Conservation (phyloP, 768 basidiomycete genomes). For the Mycena olivaceomarginata region DNA sequence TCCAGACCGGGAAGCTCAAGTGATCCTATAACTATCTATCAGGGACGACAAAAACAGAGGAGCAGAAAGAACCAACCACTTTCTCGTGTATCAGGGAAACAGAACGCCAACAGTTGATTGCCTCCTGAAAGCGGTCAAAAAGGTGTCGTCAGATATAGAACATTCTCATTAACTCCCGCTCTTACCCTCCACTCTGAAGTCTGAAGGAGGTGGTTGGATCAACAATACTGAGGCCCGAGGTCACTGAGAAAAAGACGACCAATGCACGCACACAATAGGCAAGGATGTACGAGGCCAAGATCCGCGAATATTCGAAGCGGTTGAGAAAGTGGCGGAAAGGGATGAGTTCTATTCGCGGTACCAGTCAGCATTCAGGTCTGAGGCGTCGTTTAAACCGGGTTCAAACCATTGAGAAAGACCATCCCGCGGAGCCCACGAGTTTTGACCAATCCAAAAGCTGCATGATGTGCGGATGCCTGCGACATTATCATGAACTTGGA, state of each 20-base stretch:
- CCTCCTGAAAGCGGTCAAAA: background rate
- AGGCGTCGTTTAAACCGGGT: background rate
- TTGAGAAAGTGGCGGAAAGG: background rate
- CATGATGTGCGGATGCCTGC: background rate
- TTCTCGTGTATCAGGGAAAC: background rate
- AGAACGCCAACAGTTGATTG: background rate
- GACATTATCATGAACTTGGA: background rate
- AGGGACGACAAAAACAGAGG: too few relatives aligned
- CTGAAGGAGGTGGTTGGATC: background rate
- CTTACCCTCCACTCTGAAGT: background rate
- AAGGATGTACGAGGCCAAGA: background rate
- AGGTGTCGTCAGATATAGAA: background rate
- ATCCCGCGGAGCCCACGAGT: background rate
- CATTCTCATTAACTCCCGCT: background rate
- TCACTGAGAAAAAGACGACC: background rate
- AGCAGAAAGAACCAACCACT: too few relatives aligned
- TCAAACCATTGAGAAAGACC: background rate
- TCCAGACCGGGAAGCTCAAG: too few relatives aligned
- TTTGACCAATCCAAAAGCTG: background rate
- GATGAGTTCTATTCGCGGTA: background rate
- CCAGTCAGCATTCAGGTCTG: background rate
- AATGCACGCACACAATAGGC: background rate
- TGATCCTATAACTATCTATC: too few relatives aligned
- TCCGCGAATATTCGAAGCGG: background rate
- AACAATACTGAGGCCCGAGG: background rate